A percentile compares a stretch with the other conserved stretches of the same genome.
phyloP scores from a whole-genome alignment of 345 rosid genomes.

The Arabidopsis thaliana region TAIR10.1 NC_003075.7:9699501-9700000 shows the following conservation, averaged over 20 bases:
- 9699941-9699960: constrained; percentile 74
- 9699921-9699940: constrained; percentile 81
- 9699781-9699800: constrained; percentile 29
- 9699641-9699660: constrained; percentile 75
- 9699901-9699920: constrained; percentile 61
- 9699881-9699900: constrained; percentile 76
- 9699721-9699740: neutral
- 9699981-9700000: constrained; percentile 84
- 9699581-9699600: constrained; percentile 81
- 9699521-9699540: constrained; percentile 78
- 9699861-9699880: constrained; percentile 53
- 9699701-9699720: neutral
- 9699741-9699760: neutral
- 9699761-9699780: constrained; percentile 20
- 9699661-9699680: constrained; percentile 79
- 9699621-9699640: constrained; percentile 90
- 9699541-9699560: constrained; percentile 92
- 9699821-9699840: neutral
- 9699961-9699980: constrained; percentile 88
- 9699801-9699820: neutral
- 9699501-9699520: constrained; percentile 86
- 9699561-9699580: constrained; percentile 90
- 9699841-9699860: constrained; percentile 1
- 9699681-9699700: constrained; percentile 65
- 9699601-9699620: constrained; percentile 78